A percentile compares a stretch with the other conserved stretches of the same genome.
These are phyloP conservation scores for Penicillium herquei DNA, from an alignment of 495 filamentous ascomycete species.

Conservation along the genomic window DNA sequence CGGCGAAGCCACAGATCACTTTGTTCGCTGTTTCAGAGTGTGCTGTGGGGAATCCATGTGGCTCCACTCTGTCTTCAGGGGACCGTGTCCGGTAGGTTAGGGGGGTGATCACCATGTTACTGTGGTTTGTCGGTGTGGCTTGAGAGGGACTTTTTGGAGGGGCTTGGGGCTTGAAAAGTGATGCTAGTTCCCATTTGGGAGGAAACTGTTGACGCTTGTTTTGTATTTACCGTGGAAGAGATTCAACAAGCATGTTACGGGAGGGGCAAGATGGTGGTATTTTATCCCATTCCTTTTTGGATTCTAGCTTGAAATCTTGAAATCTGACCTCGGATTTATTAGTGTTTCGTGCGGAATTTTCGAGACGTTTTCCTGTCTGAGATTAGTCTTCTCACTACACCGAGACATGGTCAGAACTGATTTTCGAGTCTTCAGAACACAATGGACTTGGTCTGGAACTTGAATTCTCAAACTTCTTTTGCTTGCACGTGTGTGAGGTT, in stretches of 20 bases:
- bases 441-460: too few relatives aligned
- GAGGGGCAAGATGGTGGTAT: not conserved
- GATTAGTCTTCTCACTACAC: not conserved
- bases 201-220: not conserved
- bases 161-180: not conserved
- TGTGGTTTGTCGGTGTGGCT: slow-evolving; percentile 14
- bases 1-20: slow-evolving; percentile 27
- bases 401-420: not conserved
- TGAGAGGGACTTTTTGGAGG: not conserved
- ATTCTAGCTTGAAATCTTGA: not conserved
- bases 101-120: slow-evolving; percentile 4
- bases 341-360: not conserved
- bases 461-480: not conserved
- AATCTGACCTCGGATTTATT: not conserved
- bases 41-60: slow-evolving; percentile 20
- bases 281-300: not conserved
- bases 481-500: too few relatives aligned
- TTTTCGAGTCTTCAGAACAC: too few relatives aligned
- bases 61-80: slow-evolving; percentile 9
- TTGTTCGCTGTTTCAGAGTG: slow-evolving; percentile 29
- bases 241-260: not conserved
- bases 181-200: not conserved
- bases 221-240: not conserved
- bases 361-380: slow-evolving; percentile 1
- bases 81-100: slow-evolving; percentile 8